phyloP scores from a whole-genome alignment of 2,329 filamentous ascomycete genomes.

The Fusarium protoensiforme region DNA sequence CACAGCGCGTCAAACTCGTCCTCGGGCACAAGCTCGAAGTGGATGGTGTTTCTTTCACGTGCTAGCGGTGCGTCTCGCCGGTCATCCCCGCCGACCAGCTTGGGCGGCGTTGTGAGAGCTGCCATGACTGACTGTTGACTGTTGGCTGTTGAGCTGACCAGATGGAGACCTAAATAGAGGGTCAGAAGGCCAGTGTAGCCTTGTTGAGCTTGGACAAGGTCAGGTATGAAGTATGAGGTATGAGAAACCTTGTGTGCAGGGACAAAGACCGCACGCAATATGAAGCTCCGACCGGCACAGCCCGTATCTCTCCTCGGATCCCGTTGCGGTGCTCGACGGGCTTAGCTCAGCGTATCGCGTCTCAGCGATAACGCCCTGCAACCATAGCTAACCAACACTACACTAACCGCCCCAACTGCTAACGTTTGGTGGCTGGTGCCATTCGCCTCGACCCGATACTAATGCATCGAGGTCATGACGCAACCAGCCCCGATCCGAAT shows the following conservation, averaged over 20 bases:
- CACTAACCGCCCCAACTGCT: background rate
- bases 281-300: background rate
- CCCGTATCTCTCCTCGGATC: slow-evolving; percentile 1
- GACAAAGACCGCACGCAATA: slow-evolving; percentile 7
- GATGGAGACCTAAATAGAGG: background rate
- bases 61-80: slow-evolving; percentile 20
- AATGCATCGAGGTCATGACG: slow-evolving; percentile 32
- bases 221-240: background rate
- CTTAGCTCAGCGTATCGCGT: slow-evolving; percentile 33
- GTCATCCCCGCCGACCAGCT: slow-evolving; percentile 32
- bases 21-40: slow-evolving; percentile 55
- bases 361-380: slow-evolving; percentile 33
- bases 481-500: slow-evolving; percentile 19
- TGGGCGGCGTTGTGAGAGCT: slow-evolving; percentile 28
- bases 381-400: background rate
- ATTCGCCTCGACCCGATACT: slow-evolving; percentile 4
- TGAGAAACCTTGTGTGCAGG: background rate
- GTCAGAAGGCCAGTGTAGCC: background rate
- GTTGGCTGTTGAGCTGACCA: background rate
- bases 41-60: slow-evolving; percentile 33
- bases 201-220: background rate
- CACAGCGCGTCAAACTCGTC: slow-evolving; percentile 68
- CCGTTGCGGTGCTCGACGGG: slow-evolving; percentile 9
- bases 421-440: slow-evolving; percentile 1
- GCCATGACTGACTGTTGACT: slow-evolving; percentile 19